Evolutionary conservation across 768 basidiomycete species (phyloP).

Genomic region (Kwoniella sp.): DNA sequence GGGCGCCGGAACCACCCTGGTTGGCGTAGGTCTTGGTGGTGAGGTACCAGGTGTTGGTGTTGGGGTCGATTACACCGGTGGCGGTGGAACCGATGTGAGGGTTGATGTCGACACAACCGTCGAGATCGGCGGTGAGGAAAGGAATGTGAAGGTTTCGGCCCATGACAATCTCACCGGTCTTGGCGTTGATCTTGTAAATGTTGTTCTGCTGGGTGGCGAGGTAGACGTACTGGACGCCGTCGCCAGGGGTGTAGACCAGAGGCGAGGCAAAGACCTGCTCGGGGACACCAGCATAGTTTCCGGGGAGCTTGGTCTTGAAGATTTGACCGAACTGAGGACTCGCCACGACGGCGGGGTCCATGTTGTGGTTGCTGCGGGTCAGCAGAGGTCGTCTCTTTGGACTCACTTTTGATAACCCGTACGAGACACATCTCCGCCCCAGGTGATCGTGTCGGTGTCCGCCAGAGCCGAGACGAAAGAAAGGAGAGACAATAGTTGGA

Average conservation of each 20-base stretch:
- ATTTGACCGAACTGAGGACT: slow-evolving; percentile 17
- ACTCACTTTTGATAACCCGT: slow-evolving; percentile 17
- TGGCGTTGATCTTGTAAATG: slow-evolving; percentile 17
- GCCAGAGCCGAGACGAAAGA: background rate
- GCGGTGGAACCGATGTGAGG: slow-evolving; percentile 14
- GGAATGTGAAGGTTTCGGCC: slow-evolving; percentile 15
- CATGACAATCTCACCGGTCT: slow-evolving; percentile 11
- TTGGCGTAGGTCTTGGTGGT: slow-evolving; percentile 13
- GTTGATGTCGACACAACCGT: slow-evolving; percentile 16
- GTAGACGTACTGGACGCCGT: slow-evolving; percentile 16
- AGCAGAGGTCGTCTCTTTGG: background rate
- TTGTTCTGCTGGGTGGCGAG: slow-evolving; percentile 19
- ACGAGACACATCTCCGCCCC: slow-evolving; percentile 8
- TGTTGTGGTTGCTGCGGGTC: slow-evolving; percentile 9
- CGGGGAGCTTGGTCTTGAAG: slow-evolving; percentile 11
- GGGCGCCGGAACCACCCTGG: slow-evolving; percentile 3
- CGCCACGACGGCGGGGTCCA: slow-evolving; percentile 14
- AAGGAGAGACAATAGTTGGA: slow-evolving; percentile 8
- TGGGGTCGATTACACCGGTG: slow-evolving; percentile 14
- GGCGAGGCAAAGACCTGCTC: slow-evolving; percentile 11
- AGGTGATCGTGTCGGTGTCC: slow-evolving; percentile 12
- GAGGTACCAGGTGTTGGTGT: slow-evolving; percentile 13
- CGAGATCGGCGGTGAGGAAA: slow-evolving; percentile 12
- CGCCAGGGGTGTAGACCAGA: slow-evolving; percentile 8
- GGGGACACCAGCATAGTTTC: slow-evolving; percentile 4